These are phyloP conservation scores for Hanseniaspora opuntiae DNA, from an alignment of 805 yeast species.

Conservation along the genomic window DNA sequence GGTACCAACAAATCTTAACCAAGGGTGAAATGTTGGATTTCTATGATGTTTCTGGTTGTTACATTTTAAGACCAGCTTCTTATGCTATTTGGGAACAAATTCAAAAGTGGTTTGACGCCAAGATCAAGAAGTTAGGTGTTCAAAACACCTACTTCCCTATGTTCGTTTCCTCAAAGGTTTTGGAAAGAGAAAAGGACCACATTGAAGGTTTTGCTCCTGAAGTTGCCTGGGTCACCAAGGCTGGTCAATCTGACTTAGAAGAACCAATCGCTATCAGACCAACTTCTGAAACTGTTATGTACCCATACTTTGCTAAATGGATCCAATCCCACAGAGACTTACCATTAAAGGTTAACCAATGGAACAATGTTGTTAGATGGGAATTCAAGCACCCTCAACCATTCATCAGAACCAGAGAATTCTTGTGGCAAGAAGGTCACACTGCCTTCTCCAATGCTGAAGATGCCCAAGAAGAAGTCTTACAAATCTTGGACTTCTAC, in stretches of 20 bases:
- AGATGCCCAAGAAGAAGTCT: constrained; percentile 72
- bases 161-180: constrained; percentile 85
- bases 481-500: constrained; percentile 74
- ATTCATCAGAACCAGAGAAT: constrained; percentile 94
- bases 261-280: constrained; percentile 99
- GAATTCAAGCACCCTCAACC: constrained; percentile 99
- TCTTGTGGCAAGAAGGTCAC: constrained; percentile 99
- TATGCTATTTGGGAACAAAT: constrained; percentile 89
- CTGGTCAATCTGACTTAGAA: constrained; percentile 86
- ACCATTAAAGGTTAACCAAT: constrained; percentile 91
- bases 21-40: constrained; percentile 98
- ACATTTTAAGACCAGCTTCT: constrained; percentile 91
- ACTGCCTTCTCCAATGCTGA: constrained; percentile 83
- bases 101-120: constrained; percentile 69
- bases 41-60: constrained; percentile 97
- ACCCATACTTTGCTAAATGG: constrained; percentile 99
- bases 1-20: constrained; percentile 94
- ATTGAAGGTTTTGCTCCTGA: constrained; percentile 99
- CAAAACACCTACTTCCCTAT: constrained; percentile 94
- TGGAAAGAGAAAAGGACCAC: constrained; percentile 96
- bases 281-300: constrained; percentile 98
- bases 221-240: constrained; percentile 98
- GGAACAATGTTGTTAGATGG: constrained; percentile 99
- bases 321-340: constrained; percentile 95
- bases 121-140: constrained; percentile 80